phyloP scores from a whole-genome alignment of 2,329 filamentous ascomycete genomes.

The Penicillium sp. region DNA sequence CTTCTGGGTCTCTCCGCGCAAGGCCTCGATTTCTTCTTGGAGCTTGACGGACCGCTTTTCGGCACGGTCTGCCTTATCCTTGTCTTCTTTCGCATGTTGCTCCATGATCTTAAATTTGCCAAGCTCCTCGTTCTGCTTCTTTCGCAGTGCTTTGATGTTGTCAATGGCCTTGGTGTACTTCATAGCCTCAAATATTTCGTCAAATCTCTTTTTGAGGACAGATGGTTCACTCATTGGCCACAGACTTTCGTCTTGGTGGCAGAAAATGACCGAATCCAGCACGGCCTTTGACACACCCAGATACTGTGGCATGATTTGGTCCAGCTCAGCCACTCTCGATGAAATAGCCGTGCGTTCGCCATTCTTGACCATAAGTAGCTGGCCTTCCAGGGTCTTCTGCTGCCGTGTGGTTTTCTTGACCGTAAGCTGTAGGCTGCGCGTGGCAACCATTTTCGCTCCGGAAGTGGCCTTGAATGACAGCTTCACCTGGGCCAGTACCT shows the following conservation, averaged over 20 bases:
- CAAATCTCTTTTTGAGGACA: conserved; percentile 86
- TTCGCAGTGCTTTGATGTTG: conserved; percentile 82
- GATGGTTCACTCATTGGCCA: conserved; percentile 93
- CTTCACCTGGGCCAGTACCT: conserved; percentile 87
- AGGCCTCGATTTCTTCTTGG: conserved; percentile 57
- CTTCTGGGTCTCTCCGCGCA: conserved; percentile 61
- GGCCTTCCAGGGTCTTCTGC: conserved; percentile 81
- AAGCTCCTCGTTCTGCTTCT: conserved; percentile 76
- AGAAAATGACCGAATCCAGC: conserved; percentile 94
- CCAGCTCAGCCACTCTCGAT: conserved; percentile 74
- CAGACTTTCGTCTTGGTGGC: conserved; percentile 94
- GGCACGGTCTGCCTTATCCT: conserved; percentile 73
- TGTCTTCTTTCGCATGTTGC: conserved; percentile 74
- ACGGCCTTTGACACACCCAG: conserved; percentile 88
- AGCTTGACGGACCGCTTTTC: conserved; percentile 65
- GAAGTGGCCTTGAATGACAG: conserved; percentile 79
- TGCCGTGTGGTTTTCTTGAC: conserved; percentile 75
- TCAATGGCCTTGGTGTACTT: conserved; percentile 98
- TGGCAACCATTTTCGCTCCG: conserved; percentile 75
- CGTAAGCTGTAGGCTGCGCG: conserved; percentile 78
- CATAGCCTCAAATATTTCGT: conserved; percentile 94
- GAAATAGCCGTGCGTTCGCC: conserved; percentile 78
- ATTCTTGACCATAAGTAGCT: conserved; percentile 70
- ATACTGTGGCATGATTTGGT: conserved; percentile 77
- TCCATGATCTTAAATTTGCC: conserved; percentile 71